These are phyloP conservation scores for Echium plantagineum DNA, from an alignment of 257 asterid genomes.

Conservation along the genomic window DNA sequence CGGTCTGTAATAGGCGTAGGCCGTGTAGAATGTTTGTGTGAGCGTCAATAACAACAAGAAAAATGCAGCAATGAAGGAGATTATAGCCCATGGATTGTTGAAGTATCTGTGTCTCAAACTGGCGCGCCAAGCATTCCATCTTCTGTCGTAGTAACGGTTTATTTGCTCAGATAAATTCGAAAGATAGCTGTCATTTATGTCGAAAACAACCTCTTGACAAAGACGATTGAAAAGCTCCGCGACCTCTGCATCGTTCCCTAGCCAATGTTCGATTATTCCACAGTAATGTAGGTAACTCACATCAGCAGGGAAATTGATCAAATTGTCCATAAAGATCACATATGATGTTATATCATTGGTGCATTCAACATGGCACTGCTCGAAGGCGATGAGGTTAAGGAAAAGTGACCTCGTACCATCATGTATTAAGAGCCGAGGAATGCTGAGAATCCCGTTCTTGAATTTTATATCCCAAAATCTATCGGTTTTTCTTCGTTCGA, in stretches of 20 bases:
- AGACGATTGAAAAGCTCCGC: slow-evolving; percentile 71
- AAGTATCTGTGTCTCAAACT: slow-evolving; percentile 53
- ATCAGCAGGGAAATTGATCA: slow-evolving; percentile 67
- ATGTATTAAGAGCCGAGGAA: slow-evolving; percentile 67
- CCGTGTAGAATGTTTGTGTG: slow-evolving; percentile 59
- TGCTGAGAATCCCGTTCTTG: slow-evolving; percentile 50
- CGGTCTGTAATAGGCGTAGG: slow-evolving; percentile 49
- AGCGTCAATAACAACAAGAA: slow-evolving; percentile 43
- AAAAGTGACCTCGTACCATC: slow-evolving; percentile 80
- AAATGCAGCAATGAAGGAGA: slow-evolving; percentile 68
- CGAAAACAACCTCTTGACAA: slow-evolving; percentile 75
- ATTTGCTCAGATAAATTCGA: slow-evolving; percentile 58
- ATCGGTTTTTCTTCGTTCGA: slow-evolving; percentile 55
- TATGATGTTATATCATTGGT: slow-evolving; percentile 66
- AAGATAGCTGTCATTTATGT: slow-evolving; percentile 60
- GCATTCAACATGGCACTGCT: slow-evolving; percentile 76
- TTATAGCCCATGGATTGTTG: slow-evolving; percentile 68
- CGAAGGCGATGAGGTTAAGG: slow-evolving; percentile 77
- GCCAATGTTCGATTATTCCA: slow-evolving; percentile 81
- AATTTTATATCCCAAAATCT: slow-evolving; percentile 75
- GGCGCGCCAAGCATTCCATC: slow-evolving; percentile 96
- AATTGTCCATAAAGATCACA: slow-evolving; percentile 74
- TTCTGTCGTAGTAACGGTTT: slow-evolving; percentile 53
- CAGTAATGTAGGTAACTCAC: slow-evolving; percentile 60
- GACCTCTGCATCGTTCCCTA: slow-evolving; percentile 76